phyloP scores from a whole-genome alignment of 2,329 filamentous ascomycete genomes.

The Paraconiothyrium brasiliense region DNA sequence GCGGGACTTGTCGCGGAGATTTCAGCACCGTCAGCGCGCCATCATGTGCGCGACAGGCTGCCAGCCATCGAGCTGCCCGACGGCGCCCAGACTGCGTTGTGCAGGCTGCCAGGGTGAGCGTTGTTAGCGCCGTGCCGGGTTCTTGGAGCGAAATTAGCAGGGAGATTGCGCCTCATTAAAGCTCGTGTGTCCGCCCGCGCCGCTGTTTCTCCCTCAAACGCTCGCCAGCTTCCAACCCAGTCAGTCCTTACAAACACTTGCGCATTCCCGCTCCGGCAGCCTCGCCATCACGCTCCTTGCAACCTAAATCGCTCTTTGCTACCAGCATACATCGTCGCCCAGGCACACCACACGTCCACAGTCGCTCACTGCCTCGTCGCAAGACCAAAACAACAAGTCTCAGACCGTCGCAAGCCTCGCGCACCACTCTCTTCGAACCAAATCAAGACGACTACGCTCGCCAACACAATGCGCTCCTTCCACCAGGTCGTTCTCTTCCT shows the following conservation, averaged over 20 bases:
- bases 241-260: slow-evolving; percentile 26
- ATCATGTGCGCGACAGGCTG: not conserved
- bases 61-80: not conserved
- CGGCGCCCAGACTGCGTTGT: not conserved
- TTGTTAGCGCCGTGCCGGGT: slow-evolving; percentile 18
- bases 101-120: not conserved
- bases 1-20: slow-evolving; percentile 13
- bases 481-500: slow-evolving; percentile 45
- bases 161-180: slow-evolving; percentile 40
- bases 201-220: slow-evolving; percentile 36
- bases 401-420: slow-evolving; percentile 13
- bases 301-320: slow-evolving; percentile 19
- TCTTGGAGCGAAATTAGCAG: slow-evolving; percentile 31
- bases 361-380: slow-evolving; percentile 15
- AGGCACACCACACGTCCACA: not conserved
- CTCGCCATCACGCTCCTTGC: slow-evolving; percentile 23
- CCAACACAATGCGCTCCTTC: slow-evolving; percentile 48
- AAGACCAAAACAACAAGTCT: slow-evolving; percentile 20
- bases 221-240: slow-evolving; percentile 30
- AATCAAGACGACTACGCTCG: slow-evolving; percentile 13
- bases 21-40: slow-evolving; percentile 13
- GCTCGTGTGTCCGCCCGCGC: slow-evolving; percentile 26
- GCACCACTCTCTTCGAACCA: slow-evolving; percentile 4
- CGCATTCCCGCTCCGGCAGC: slow-evolving; percentile 18
- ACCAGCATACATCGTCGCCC: not conserved